Evolutionary conservation across 2,329 filamentous ascomycete species (phyloP).

Genomic region (Botrytis aclada): DNA sequence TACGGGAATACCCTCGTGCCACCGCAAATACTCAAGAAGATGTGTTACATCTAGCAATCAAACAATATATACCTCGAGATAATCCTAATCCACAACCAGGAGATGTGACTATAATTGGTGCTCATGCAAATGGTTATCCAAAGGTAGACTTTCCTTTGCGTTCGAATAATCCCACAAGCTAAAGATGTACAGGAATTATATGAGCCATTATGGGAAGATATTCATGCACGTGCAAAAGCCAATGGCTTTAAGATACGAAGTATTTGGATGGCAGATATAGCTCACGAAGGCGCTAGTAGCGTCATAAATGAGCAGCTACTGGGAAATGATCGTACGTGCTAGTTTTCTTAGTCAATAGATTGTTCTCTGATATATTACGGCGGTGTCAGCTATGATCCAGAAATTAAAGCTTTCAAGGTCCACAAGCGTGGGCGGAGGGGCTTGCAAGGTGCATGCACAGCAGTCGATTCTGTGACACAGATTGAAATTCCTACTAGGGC

Average conservation of each 20-base stretch:
- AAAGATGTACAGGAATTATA: conserved; percentile 72
- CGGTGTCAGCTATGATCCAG: background rate
- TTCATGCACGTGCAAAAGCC: conserved; percentile 55
- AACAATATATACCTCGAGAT: conserved; percentile 79
- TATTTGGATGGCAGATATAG: conserved; percentile 85
- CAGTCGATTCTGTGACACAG: background rate
- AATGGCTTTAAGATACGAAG: conserved; percentile 66
- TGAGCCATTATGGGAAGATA: conserved; percentile 83
- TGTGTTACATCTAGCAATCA: conserved; percentile 69
- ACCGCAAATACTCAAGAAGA: conserved; percentile 73
- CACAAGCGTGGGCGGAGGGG: background rate
- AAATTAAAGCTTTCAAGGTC: background rate
- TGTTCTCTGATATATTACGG: background rate
- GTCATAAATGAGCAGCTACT: conserved; percentile 70
- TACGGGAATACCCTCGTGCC: conserved; percentile 75
- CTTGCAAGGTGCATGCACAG: background rate
- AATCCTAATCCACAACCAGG: conserved; percentile 66
- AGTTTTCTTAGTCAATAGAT: background rate
- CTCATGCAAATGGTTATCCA: conserved; percentile 89
- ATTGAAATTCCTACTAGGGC: background rate
- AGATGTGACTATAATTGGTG: conserved; percentile 80
- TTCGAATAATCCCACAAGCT: background rate
- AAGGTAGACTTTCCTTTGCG: conserved; percentile 55
- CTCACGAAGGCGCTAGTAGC: conserved; percentile 72
- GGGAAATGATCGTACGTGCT: conserved; percentile 75